Evolutionary conservation across 768 basidiomycete genomes (phyloP), one percentile per base, ranked within the genome.

Genomic region (Pisolithus albus): DNA sequence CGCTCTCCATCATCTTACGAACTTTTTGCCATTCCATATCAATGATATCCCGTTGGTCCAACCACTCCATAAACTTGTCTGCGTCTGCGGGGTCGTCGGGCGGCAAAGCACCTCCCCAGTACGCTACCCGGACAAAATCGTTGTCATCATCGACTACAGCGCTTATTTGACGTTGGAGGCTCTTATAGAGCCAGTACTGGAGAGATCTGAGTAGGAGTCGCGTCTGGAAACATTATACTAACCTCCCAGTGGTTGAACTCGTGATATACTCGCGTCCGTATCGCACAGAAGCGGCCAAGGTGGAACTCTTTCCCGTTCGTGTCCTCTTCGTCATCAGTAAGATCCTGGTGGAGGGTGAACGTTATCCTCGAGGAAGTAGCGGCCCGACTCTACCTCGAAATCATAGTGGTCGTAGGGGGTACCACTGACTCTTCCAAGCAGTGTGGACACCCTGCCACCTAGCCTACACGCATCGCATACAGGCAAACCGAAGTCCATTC

Each of bases 181-280:
- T 59, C 48, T 75, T 72, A 69, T 86, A 92, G 26, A 92, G 73
- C 5, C 75, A 64, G 64, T 86, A 75, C 90, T 92, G 49, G 4
- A 37, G 24, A 36, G 58, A 28, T 51, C 19, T 62, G 51, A 52
- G 36, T 15, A 44, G 37, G 30, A 11, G 50, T 39, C 30, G 42
- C 11, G 10, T 11, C 21, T 15, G 36, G 34, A 13, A 34, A 32
- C 26, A 55, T 42, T 34, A 51, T 37, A 68, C 76, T 51, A 54
- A 89, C 89, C 81, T 90, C 88, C 89, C 89, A 92, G 59, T 92
- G 89, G 18, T 75, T 77, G 59, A 91, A 82, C 49, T 75, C 66
- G 60, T 92, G 89, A 58, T 79, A 92, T 16, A 82, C 79, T 47
- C 65, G 69, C 3, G 83, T 82, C 47, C 89, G 76, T 45, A 70